Conservation (phyloP, 306 rosid genomes). For the Castanea mollissima region DNA sequence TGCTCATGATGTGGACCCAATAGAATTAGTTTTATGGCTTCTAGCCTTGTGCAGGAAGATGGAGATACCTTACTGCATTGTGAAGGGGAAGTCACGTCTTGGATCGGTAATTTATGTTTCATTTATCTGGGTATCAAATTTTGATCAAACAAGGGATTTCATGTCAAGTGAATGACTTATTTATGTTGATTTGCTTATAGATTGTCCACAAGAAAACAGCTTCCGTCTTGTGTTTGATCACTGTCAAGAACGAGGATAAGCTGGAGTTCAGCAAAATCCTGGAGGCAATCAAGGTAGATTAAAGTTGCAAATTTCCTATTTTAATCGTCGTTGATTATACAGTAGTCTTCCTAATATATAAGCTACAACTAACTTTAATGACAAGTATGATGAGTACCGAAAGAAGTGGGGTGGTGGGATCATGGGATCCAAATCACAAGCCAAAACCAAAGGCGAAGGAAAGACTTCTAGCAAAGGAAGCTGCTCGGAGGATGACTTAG, state of each 20-base stretch:
- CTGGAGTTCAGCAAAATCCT: constrained; percentile 66
- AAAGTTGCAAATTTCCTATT: neutral
- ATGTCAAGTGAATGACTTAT: neutral
- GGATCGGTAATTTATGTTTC: constrained; percentile 47
- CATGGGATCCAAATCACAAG: constrained; percentile 86
- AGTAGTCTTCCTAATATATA: neutral
- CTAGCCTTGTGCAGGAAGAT: constrained; percentile 82
- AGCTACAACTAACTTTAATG: constrained; percentile 57
- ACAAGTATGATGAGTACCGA: constrained; percentile 66
- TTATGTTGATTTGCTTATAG: constrained; percentile 19
- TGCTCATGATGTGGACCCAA: constrained; percentile 86
- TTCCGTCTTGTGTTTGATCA: constrained; percentile 67
- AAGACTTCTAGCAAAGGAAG: constrained; percentile 70
- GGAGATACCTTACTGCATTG: constrained; percentile 83
- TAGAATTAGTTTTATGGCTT: constrained; percentile 81
- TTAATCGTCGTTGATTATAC: neutral
- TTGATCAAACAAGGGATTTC: neutral
- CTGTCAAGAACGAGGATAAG: constrained; percentile 84
- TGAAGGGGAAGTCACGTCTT: constrained; percentile 75
- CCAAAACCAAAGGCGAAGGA: constrained; percentile 70
- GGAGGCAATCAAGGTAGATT: constrained; percentile 71
- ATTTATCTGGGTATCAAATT: no score
- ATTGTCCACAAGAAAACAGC: constrained; percentile 77
- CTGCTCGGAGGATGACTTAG: constrained; percentile 68
- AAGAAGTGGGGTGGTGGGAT: constrained; percentile 92